phyloP scores from a whole-genome alignment of 1,284 basidiomycete species.

The Athelia sp. region DNA sequence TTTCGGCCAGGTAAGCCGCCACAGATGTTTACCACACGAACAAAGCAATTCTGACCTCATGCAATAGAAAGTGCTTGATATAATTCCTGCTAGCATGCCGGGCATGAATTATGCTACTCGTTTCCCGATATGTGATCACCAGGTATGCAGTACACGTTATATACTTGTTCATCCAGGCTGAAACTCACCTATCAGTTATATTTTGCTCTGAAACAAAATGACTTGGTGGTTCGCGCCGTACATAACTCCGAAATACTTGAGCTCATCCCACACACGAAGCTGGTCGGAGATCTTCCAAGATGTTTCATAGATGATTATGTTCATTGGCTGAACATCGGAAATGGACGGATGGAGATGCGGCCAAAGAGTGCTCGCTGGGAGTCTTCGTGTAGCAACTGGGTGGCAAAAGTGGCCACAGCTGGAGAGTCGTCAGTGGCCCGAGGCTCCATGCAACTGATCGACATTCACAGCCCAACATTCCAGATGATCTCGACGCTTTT shows the following conservation, averaged over 20 bases:
- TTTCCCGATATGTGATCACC: slow-evolving; percentile 14
- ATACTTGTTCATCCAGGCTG: neutral
- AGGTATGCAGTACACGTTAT: slow-evolving; percentile 14
- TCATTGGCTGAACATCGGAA: slow-evolving; percentile 20
- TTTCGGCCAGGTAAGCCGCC: slow-evolving; percentile 21
- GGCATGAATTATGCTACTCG: slow-evolving; percentile 32
- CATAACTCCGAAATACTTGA: slow-evolving; percentile 9
- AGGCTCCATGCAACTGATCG: slow-evolving; percentile 8
- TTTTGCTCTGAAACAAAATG: too few relatives aligned
- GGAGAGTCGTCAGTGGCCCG: too few relatives aligned
- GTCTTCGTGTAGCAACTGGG: slow-evolving; percentile 15
- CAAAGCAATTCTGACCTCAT: neutral
- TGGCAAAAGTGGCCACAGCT: too few relatives aligned
- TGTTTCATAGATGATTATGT: slow-evolving; percentile 17
- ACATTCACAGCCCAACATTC: slow-evolving; percentile 28
- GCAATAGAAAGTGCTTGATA: slow-evolving; percentile 27
- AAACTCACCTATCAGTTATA: neutral
- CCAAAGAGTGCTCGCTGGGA: slow-evolving; percentile 15
- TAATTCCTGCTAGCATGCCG: slow-evolving; percentile 26
- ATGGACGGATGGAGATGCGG: slow-evolving; percentile 19
- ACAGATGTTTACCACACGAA: neutral
- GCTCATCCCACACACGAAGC: slow-evolving; percentile 16
- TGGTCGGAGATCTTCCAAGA: slow-evolving; percentile 21
- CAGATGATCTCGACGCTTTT: slow-evolving; percentile 24
- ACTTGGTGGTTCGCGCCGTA: slow-evolving; percentile 11